These are phyloP conservation scores for Bombardia bombarda DNA, from an alignment of 495 filamentous ascomycete genomes.

Conservation along the genomic window DNA sequence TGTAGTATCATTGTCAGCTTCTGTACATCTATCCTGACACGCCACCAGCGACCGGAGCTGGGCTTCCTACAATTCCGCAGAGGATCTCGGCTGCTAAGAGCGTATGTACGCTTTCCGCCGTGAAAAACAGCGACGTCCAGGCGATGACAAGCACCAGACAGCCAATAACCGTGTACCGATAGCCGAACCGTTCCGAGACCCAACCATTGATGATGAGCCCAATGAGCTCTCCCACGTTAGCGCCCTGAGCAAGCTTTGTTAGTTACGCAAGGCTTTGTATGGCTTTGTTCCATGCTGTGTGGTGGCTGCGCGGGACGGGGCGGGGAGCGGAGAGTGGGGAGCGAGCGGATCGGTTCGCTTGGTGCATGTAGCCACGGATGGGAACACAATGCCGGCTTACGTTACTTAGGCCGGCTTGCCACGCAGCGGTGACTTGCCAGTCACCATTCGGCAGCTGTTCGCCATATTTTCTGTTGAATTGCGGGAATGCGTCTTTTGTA, in stretches of 20 bases:
- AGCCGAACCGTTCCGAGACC: conserved; percentile 68
- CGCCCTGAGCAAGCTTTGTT: conserved; percentile 16
- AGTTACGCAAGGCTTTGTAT: neutral
- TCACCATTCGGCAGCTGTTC: conserved; percentile 42
- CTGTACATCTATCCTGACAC: neutral
- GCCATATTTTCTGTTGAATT: conserved; percentile 67
- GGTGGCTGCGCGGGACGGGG: no score
- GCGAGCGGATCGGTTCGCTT: no score
- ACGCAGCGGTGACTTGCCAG: conserved; percentile 63
- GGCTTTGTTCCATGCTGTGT: neutral
- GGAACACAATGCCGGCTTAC: conserved; percentile 30
- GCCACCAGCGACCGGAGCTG: conserved; percentile 11
- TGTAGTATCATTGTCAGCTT: conserved; percentile 4
- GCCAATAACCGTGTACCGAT: conserved; percentile 60
- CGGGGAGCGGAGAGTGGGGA: no score
- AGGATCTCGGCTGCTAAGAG: conserved; percentile 69
- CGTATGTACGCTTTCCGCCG: conserved; percentile 58
- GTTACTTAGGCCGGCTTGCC: conserved; percentile 73
- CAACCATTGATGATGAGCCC: conserved; percentile 70
- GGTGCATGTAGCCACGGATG: no score
- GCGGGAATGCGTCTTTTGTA: conserved; percentile 45
- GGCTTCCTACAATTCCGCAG: conserved; percentile 48
- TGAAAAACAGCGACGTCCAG: conserved; percentile 72
- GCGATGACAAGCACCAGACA: conserved; percentile 58
- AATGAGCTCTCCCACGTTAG: conserved; percentile 58